phyloP scores from a whole-genome alignment of 306 rosid genomes.

The barrel medic (Medicago truncatula) region MtrunA17r5.0-ANR NC_053045.1:2556001-2556500 shows the following conservation, averaged over 20 bases:
- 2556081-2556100: conserved; percentile 72
- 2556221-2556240: conserved; percentile 69
- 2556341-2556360: conserved; percentile 64
- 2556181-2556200: conserved; percentile 64
- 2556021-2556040: conserved; percentile 73
- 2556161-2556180: conserved; percentile 81
- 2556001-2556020: conserved; percentile 76
- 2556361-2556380: conserved; percentile 74
- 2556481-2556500: conserved; percentile 82
- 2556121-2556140: conserved; percentile 73
- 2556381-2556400: conserved; percentile 58
- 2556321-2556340: conserved; percentile 62
- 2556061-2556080: conserved; percentile 75
- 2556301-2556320: conserved; percentile 73
- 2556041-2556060: conserved; percentile 64
- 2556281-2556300: conserved; percentile 72
- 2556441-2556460: conserved; percentile 64
- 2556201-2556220: conserved; percentile 67
- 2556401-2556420: conserved; percentile 59
- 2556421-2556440: conserved; percentile 70
- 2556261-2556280: conserved; percentile 71
- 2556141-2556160: conserved; percentile 69
- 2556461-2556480: conserved; percentile 70
- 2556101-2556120: conserved; percentile 83
- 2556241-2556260: conserved; percentile 78